These are phyloP conservation scores for Rhododendron ovatum DNA, from an alignment of 148 eudicot species.

Conservation along the genomic window DNA sequence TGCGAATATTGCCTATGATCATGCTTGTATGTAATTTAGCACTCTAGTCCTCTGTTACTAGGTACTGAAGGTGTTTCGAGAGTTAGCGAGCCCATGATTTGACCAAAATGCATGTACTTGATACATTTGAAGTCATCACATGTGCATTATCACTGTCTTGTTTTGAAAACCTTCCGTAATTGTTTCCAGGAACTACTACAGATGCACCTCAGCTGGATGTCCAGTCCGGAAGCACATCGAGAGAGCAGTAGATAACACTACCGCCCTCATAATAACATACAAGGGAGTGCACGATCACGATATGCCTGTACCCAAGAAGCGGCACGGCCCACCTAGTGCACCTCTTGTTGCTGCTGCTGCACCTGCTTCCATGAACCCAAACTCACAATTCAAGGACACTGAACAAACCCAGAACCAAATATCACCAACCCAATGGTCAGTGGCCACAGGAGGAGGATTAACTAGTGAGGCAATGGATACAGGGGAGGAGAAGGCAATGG, in stretches of 20 bases:
- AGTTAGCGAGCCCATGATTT: not conserved
- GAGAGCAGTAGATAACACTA: slow-evolving; percentile 51
- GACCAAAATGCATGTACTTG: not conserved
- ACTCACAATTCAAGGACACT: slow-evolving; percentile 17
- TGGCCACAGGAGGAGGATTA: slow-evolving; percentile 23
- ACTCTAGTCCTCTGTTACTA: not conserved
- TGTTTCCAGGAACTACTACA: slow-evolving; percentile 73
- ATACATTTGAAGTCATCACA: not conserved
- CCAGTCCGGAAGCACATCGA: slow-evolving; percentile 91
- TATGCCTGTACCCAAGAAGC: slow-evolving; percentile 63
- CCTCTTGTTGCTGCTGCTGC: slow-evolving; percentile 25
- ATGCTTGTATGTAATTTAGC: not conserved
- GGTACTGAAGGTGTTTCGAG: not conserved
- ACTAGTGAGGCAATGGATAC: slow-evolving; percentile 22
- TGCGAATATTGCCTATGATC: not conserved
- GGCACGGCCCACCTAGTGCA: slow-evolving; percentile 30
- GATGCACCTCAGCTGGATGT: slow-evolving; percentile 83
- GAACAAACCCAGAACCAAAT: slow-evolving; percentile 17
- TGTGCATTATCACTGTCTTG: not conserved
- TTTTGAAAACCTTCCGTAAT: not conserved
- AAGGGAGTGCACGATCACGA: slow-evolving; percentile 84
- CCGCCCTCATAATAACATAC: slow-evolving; percentile 51
- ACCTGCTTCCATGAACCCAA: slow-evolving; percentile 25
- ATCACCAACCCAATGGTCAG: slow-evolving; percentile 29
- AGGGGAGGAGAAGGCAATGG: slow-evolving; percentile 41